A percentile compares a stretch with the other conserved stretches of the same genome.
phyloP scores from a whole-genome alignment of 2,329 filamentous ascomycete genomes.

The Epichloe hybrida region DNA sequence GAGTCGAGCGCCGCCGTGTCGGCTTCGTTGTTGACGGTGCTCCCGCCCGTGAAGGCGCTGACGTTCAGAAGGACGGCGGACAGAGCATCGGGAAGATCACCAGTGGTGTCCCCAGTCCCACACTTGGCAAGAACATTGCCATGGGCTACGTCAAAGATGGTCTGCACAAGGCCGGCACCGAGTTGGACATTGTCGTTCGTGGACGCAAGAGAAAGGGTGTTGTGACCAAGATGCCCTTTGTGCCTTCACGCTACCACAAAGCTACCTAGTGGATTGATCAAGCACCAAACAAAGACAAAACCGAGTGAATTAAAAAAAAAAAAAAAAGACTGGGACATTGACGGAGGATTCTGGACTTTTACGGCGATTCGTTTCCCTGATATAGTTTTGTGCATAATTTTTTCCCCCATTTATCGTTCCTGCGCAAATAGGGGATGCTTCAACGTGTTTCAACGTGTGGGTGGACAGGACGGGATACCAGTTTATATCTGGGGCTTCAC shows the following conservation, averaged over 20 bases:
- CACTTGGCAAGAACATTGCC: conserved; percentile 77
- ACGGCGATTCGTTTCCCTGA: not conserved
- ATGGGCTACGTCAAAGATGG: conserved; percentile 87
- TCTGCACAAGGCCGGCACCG: conserved; percentile 70
- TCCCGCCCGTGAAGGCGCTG: conserved; percentile 77
- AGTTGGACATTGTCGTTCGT: conserved; percentile 63
- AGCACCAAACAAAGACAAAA: not conserved
- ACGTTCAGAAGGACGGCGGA: conserved; percentile 56
- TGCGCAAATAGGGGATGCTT: conserved; percentile 6
- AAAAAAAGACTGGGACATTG: not conserved
- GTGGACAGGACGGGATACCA: too few species aligned
- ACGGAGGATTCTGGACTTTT: not conserved
- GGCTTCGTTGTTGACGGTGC: conserved; percentile 75
- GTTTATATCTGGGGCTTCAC: too few species aligned
- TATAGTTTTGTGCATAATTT: too few species aligned
- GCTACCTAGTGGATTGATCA: not conserved
- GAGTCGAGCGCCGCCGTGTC: conserved; percentile 59
- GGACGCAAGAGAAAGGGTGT: conserved; percentile 62
- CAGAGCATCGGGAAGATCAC: conserved; percentile 68
- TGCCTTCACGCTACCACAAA: conserved; percentile 59
- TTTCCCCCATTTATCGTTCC: conserved; percentile 7
- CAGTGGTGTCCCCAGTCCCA: conserved; percentile 80
- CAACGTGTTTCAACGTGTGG: too few species aligned
- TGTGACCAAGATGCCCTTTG: conserved; percentile 82
- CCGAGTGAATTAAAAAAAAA: not conserved